phyloP scores from a whole-genome alignment of 108 stramenopile species.

The Nannochloropsis gaditana region DNA sequence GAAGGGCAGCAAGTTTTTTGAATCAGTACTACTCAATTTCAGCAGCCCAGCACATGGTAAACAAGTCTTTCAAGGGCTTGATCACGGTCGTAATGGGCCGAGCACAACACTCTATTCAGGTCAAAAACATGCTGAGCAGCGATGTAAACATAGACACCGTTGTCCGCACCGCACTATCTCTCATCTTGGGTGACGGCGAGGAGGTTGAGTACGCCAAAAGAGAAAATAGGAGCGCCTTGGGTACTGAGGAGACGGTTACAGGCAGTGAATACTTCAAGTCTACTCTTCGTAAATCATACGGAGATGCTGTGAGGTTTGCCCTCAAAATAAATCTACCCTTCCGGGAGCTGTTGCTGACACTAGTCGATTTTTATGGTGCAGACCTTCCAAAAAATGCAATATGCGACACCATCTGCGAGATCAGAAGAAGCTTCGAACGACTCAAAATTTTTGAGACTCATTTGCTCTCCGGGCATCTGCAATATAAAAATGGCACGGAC shows the following conservation, averaged over 20 bases:
- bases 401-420: neutral
- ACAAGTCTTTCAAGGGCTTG: neutral
- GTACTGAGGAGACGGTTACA: too few species aligned
- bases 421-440: neutral
- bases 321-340: neutral
- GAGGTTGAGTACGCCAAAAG: too few species aligned
- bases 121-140: neutral
- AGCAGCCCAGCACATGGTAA: neutral
- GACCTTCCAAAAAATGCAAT: neutral
- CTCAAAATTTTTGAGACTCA: neutral
- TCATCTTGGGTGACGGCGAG: neutral
- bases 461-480: too few species aligned
- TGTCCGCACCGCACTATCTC: neutral
- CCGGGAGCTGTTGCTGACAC: neutral
- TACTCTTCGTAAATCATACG: neutral
- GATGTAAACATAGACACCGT: neutral
- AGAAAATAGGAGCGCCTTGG: too few species aligned
- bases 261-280: neutral
- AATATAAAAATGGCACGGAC: neutral
- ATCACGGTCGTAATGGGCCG: neutral
- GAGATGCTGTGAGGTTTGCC: neutral
- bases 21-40: conserved; percentile 18
- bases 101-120: neutral
- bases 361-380: neutral
- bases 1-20: neutral